Conservation (phyloP, 2,329 filamentous ascomycete genomes). For the Stagonosporopsis cucurbitacearum region DNA sequence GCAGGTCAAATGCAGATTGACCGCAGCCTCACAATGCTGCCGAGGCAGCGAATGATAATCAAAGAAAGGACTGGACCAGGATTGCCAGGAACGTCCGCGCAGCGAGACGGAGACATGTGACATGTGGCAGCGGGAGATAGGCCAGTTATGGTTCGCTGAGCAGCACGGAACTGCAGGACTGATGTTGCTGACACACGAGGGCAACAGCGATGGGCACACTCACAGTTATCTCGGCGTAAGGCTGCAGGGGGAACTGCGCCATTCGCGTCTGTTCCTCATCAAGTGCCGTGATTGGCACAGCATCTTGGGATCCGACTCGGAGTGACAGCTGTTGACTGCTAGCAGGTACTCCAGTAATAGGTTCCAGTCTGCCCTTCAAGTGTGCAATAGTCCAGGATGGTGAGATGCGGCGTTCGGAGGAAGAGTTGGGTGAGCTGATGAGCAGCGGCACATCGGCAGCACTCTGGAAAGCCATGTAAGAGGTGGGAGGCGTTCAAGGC, state of each 20-base stretch:
- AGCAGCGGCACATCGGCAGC: conserved; percentile 78
- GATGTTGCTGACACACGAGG: conserved; percentile 24
- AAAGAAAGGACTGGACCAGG: conserved; percentile 4
- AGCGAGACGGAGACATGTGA: conserved; percentile 20
- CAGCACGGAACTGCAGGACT: conserved; percentile 25
- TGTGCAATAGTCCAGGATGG: conserved; percentile 88
- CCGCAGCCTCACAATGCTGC: conserved; percentile 27
- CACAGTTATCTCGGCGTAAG: conserved; percentile 82
- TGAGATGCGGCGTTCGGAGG: conserved; percentile 88
- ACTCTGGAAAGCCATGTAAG: conserved; percentile 44
- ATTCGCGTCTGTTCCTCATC: conserved; percentile 76
- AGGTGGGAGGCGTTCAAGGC: conserved; percentile 9
- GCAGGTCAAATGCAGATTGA: conserved; percentile 9
- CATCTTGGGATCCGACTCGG: conserved; percentile 68
- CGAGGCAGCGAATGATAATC: conserved; percentile 24
- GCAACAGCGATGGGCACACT: conserved; percentile 51
- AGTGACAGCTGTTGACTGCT: conserved; percentile 77
- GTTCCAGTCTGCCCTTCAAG: conserved; percentile 86
- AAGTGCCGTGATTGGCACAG: conserved; percentile 69
- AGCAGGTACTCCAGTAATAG: conserved; percentile 89
- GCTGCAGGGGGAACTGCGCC: conserved; percentile 69
- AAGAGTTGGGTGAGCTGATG: conserved; percentile 76
- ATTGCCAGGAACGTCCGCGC: not conserved
- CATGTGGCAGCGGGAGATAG: conserved; percentile 43
- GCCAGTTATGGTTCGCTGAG: conserved; percentile 17